Evolutionary conservation across 176 grass and related monocot genomes (phyloP), one percentile per base, ranked within the genome.

Genomic region (Avena insularis): DNA sequence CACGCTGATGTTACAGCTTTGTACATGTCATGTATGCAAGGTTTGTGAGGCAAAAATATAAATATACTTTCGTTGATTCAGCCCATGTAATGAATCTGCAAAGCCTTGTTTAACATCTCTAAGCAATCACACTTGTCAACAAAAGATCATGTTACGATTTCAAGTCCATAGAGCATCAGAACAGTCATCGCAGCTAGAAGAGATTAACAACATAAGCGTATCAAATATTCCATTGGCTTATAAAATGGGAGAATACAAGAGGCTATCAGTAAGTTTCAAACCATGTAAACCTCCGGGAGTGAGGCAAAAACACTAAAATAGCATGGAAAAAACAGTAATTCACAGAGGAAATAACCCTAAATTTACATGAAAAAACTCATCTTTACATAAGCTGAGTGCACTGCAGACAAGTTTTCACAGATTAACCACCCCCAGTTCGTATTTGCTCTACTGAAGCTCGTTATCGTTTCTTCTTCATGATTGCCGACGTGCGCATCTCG

Each of bases 391-490:
- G 88, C 29, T 61, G 57, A 70, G 14, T 70, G 38, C 40, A 43
- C 40, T 43, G 40, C 57, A 80, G 74, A 49, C 13, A 83, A 59
- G 61, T 55, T 35, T 36, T 91, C 88, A 84, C 66, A 88, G 76
- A 59, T 17, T 47, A 67, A 67, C 64, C 78, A 65, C 43, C 78
- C 61, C 20, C 14, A 20, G 51, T 60, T 31, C 15, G 6, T 59
- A 80, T 59, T 67, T 76, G 25, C 45, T 10, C 49, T 58, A 40
- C 27, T 62, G 16, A 73, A 84, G 63, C 62, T 35, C 43, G 27
- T 87, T 92, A 98, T 79, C 74, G 89, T 31, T 48, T 87, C 91
- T 98, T 98, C 93, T 98, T 98, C 8, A 50, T 87, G 77, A 93
- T 78, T 14, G 65, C 85, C 49, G 80, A 73, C 11, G 93, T 93